Evolutionary conservation across 23 red algal genomes (phyloP), one percentile per base, ranked within the genome.

Genomic region (Gracilaria vermiculophylla): DNA sequence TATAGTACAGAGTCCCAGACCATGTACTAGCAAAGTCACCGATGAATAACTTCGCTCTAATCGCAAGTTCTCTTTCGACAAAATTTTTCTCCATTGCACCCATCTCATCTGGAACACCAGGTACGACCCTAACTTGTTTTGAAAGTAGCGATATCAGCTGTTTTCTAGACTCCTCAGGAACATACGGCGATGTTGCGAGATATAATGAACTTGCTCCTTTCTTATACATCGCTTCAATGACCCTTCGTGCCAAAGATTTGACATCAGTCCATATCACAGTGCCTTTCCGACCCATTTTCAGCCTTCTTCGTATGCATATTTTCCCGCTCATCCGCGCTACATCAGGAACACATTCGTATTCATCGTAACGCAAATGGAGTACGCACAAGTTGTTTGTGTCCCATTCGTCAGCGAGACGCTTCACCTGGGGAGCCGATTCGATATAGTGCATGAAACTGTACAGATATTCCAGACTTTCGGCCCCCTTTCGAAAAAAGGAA

Each of bases 1-100:
- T 88, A 37, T 88, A 88, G 48, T 88, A 88, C n/a, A 88, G 39
- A 35, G 84, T 88, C 37, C 72, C 84, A 23, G 84, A 88, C 84
- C 84, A 88, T 5, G 84, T 77, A 34, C 60, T 72, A 2, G 51
- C 84, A 48, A 62, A 88, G 12, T 88, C 84, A 20, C 84, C 84
- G 14, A 88, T 45, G 42, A 88, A 88, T 17, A 66, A 39, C 23
- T 77, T 77, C 14, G 69, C 66, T 62, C 72, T 51, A 33, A 62
- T 33, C 7, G 84, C 84, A 33, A 88, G 32, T 42, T 88, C 84
- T 55, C 84, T 54, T 55, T 88, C 84, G 20, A 88, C 72, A 88
- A 88, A 88, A 40, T 88, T 88, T 49, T 76, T 73, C 10, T 47
- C 28, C 67, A 73, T 73, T 27, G 42, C n/a, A 5, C 76, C 53